phyloP scores from a whole-genome alignment of 2,329 filamentous ascomycete species.

The Botryosphaeria agaves region DNA sequence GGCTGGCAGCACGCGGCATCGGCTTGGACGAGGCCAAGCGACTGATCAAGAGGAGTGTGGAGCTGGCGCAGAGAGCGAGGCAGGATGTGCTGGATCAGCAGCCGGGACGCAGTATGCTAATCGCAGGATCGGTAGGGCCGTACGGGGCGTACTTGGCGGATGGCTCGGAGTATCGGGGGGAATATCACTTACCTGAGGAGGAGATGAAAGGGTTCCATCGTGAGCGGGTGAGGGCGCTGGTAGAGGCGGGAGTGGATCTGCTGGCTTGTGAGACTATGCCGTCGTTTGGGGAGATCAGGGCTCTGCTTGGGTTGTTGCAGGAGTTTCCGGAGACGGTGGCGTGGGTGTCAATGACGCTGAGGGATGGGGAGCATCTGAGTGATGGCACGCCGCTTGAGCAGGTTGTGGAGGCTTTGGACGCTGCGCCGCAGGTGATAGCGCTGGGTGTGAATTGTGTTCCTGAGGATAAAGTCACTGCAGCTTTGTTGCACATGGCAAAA shows the following conservation, averaged over 20 bases:
- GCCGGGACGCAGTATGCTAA: conserved; percentile 9
- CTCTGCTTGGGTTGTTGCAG: conserved; percentile 20
- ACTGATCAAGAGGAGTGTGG: conserved; percentile 22
- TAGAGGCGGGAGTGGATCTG: conserved; percentile 24
- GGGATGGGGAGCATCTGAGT: conserved; percentile 17
- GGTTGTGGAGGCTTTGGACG: conserved; percentile 15
- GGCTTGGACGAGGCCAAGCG: conserved; percentile 14
- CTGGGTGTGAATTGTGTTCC: conserved; percentile 29
- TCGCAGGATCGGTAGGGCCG: conserved; percentile 29
- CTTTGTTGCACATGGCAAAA: conserved; percentile 14
- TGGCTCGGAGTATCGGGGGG: conserved; percentile 28
- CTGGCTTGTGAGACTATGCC: conserved; percentile 30
- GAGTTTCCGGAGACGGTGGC: conserved; percentile 20
- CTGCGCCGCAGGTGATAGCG: conserved; percentile 17
- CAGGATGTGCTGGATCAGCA: conserved; percentile 10
- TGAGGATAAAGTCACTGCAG: conserved; percentile 14
- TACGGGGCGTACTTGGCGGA: conserved; percentile 30
- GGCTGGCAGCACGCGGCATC: conserved; percentile 19
- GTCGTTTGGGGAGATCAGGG: conserved; percentile 19
- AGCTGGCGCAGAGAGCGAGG: conserved; percentile 20
- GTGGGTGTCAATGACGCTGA: conserved; percentile 25
- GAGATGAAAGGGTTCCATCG: conserved; percentile 26
- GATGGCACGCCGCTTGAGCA: conserved; percentile 22
- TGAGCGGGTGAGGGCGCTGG: conserved; percentile 21
- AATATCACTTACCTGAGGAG: conserved; percentile 15